These are phyloP conservation scores for Amylocystis lapponica DNA, from an alignment of 768 basidiomycete genomes.

Conservation along the genomic window DNA sequence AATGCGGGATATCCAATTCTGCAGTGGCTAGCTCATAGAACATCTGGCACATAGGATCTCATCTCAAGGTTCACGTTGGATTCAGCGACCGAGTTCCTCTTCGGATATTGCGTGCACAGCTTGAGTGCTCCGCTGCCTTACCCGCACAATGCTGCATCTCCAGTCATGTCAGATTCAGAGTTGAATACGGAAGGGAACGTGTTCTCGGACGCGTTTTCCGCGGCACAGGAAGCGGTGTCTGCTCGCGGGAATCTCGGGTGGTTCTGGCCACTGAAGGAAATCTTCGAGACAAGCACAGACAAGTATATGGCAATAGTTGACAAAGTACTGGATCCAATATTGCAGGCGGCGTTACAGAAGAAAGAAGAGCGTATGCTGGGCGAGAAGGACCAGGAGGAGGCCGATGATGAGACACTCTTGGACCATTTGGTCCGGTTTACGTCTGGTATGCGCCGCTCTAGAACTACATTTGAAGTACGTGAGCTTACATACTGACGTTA, in stretches of 20 bases:
- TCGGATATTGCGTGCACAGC: conserved; percentile 37
- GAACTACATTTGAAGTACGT: background rate
- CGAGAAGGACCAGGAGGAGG: conserved; percentile 7
- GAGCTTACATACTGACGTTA: background rate
- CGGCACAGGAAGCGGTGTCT: conserved; percentile 28
- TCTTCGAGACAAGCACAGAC: conserved; percentile 26
- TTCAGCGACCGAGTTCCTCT: conserved; percentile 51
- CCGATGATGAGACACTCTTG: conserved; percentile 34
- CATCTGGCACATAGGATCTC: conserved; percentile 24
- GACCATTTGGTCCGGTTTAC: conserved; percentile 36
- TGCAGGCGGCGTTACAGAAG: conserved; percentile 24
- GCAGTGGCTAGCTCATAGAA: background rate
- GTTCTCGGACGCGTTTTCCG: conserved; percentile 36
- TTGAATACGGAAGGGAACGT: conserved; percentile 17
- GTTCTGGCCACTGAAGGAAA: conserved; percentile 37
- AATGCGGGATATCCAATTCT: conserved; percentile 21
- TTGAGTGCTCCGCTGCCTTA: conserved; percentile 32
- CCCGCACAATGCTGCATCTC: conserved; percentile 25
- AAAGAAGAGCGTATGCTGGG: conserved; percentile 4
- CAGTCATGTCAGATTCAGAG: background rate
- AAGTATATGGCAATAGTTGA: conserved; percentile 34
- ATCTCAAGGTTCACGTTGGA: conserved; percentile 46
- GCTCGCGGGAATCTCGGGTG: conserved; percentile 25
- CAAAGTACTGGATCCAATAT: conserved; percentile 33
- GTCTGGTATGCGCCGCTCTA: conserved; percentile 22